Percentiles rank a stretch among this genome's conserved stretches.
Conservation (phyloP, 1,284 basidiomycete genomes). For the Leccinum insolens region DNA sequence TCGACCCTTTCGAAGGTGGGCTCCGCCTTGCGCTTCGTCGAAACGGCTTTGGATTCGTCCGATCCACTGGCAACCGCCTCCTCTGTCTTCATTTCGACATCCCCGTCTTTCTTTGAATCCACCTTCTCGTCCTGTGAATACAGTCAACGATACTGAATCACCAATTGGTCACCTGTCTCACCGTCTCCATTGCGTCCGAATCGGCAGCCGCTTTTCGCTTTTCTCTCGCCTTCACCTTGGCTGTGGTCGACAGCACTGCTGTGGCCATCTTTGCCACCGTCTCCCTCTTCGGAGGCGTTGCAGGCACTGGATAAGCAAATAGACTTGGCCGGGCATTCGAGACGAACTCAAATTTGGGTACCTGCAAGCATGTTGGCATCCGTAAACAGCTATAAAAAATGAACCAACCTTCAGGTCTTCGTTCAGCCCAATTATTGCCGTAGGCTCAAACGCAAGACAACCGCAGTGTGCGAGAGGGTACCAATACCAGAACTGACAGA, state of each 20-base stretch:
- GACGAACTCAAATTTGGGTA: constrained; percentile 87
- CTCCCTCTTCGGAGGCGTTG: constrained; percentile 90
- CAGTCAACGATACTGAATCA: constrained; percentile 5
- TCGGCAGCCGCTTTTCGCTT: constrained; percentile 85
- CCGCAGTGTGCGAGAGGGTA: constrained; percentile 96
- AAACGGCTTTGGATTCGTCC: constrained; percentile 50
- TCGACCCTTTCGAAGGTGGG: constrained; percentile 75
- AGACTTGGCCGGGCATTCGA: constrained; percentile 88
- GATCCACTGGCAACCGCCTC: constrained; percentile 60
- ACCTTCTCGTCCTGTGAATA: constrained; percentile 47
- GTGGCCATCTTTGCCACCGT: constrained; percentile 87
- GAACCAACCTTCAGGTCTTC: constrained; percentile 74
- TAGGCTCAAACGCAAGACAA: constrained; percentile 90
- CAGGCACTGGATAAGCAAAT: constrained; percentile 86
- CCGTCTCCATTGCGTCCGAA: constrained; percentile 80
- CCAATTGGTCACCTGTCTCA: constrained; percentile 41
- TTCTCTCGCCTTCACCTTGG: constrained; percentile 90
- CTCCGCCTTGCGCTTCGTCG: constrained; percentile 67
- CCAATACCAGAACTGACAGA: constrained; percentile 99
- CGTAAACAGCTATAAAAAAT: constrained; percentile 3
- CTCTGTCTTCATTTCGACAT: constrained; percentile 75
- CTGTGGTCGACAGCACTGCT: constrained; percentile 93
- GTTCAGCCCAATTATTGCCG: constrained; percentile 90
- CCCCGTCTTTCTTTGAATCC: constrained; percentile 27
- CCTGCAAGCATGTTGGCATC: constrained; percentile 43